These are phyloP conservation scores for Solanum chiquidenum DNA, from an alignment of 257 asterid genomes.

Conservation along the genomic window DNA sequence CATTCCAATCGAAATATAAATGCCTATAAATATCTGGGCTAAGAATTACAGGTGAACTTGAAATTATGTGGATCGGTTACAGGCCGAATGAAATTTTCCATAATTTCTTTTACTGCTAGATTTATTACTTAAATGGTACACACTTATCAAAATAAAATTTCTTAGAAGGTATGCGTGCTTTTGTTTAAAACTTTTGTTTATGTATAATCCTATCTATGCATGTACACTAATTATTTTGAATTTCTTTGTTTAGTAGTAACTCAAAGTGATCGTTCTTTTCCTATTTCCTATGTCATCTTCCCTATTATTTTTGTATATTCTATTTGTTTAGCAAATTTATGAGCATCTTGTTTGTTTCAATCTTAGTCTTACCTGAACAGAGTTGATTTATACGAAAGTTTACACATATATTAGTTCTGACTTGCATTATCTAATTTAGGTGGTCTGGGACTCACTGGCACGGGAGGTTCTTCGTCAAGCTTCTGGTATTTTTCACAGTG, in stretches of 20 bases:
- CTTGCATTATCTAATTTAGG: constrained; percentile 25
- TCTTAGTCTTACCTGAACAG: background rate
- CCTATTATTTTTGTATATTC: background rate
- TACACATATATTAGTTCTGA: background rate
- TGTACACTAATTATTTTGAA: background rate
- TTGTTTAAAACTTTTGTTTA: background rate
- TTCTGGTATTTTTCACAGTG: constrained; percentile 43
- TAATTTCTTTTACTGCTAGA: background rate
- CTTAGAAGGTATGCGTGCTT: background rate
- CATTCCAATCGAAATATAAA: background rate
- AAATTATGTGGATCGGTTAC: background rate
- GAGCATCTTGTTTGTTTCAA: background rate
- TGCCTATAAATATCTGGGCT: background rate
- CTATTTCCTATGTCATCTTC: background rate
- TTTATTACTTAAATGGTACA: background rate
- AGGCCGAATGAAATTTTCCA: background rate
- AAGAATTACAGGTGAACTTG: background rate
- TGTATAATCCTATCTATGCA: background rate
- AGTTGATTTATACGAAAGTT: background rate
- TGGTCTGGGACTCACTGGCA: constrained; percentile 79
- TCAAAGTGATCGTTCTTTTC: background rate
- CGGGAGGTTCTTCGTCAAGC: constrained; percentile 74
- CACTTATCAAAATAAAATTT: background rate
- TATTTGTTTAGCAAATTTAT: background rate
- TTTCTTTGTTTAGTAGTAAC: background rate